phyloP scores from a whole-genome alignment of 306 rosid species.

The Citrullus mucosospermus region DNA sequence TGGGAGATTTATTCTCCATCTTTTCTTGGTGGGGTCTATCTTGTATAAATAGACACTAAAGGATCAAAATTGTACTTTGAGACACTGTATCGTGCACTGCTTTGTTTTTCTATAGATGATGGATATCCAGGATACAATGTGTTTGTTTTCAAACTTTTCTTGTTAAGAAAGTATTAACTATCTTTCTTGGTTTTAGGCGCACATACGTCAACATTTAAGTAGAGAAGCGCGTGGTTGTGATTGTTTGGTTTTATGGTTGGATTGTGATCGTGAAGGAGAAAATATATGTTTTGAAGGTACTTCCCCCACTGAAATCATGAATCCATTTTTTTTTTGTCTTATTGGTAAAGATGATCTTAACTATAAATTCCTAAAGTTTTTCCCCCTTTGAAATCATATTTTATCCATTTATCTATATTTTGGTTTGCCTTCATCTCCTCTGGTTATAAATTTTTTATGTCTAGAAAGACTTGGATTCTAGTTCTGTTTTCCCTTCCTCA shows the following conservation, averaged over 20 bases:
- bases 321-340: neutral
- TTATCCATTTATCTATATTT: neutral
- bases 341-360: neutral
- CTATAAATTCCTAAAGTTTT: neutral
- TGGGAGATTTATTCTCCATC: neutral
- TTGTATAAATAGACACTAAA: neutral
- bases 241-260: slow-evolving; percentile 84
- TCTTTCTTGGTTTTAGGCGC: slow-evolving; percentile 47
- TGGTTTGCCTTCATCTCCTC: neutral
- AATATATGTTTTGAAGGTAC: slow-evolving; percentile 94
- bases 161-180: slow-evolving; percentile 9
- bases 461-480: neutral
- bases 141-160: neutral
- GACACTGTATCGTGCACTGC: neutral
- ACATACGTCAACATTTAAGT: slow-evolving; percentile 67
- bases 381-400: neutral
- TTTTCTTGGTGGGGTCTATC: neutral
- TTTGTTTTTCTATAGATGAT: neutral
- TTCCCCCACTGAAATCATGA: neutral
- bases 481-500: neutral
- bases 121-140: neutral
- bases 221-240: slow-evolving; percentile 89
- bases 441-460: neutral
- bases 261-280: slow-evolving; percentile 98
- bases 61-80: neutral